A percentile compares a stretch with the other conserved stretches of the same genome.
Conservation (phyloP, 805 yeast genomes). For the Wickerhamomyces alni region DNA sequence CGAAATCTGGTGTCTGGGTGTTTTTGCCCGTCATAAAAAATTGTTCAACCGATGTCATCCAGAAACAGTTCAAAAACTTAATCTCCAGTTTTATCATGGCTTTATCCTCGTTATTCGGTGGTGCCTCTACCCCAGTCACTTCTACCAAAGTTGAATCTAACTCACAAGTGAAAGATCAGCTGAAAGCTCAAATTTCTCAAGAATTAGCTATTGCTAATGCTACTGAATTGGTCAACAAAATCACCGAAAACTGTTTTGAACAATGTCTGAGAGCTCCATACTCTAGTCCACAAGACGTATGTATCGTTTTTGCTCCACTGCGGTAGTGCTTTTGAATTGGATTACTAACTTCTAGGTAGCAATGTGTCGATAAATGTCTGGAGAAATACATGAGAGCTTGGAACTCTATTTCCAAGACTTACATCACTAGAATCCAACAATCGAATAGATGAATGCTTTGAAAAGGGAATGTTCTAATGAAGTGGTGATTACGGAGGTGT, state of each 20-base stretch:
- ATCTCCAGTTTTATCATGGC: not conserved
- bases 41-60: not conserved
- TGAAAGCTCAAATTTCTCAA: slow-evolving; percentile 66
- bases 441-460: slow-evolving; percentile 12
- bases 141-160: slow-evolving; percentile 11
- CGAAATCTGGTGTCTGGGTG: not conserved
- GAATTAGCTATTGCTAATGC: slow-evolving; percentile 93
- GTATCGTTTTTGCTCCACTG: slow-evolving; percentile 6
- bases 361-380: slow-evolving; percentile 72
- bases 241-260: slow-evolving; percentile 83
- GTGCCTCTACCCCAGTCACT: not conserved
- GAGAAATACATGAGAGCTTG: slow-evolving; percentile 88
- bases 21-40: not conserved
- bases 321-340: too few relatives aligned
- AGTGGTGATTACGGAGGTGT: too few relatives aligned
- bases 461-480: too few relatives aligned
- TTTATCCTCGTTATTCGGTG: not conserved
- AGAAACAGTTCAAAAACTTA: not conserved
- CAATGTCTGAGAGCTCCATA: slow-evolving; percentile 68
- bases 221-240: slow-evolving; percentile 75
- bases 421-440: slow-evolving; percentile 69
- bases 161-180: slow-evolving; percentile 49
- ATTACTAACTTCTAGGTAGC: too few relatives aligned
- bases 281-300: slow-evolving; percentile 42
- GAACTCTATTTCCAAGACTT: slow-evolving; percentile 76